Evolutionary conservation across 768 basidiomycete genomes (phyloP).

Genomic region (Lentinula sp.): DNA sequence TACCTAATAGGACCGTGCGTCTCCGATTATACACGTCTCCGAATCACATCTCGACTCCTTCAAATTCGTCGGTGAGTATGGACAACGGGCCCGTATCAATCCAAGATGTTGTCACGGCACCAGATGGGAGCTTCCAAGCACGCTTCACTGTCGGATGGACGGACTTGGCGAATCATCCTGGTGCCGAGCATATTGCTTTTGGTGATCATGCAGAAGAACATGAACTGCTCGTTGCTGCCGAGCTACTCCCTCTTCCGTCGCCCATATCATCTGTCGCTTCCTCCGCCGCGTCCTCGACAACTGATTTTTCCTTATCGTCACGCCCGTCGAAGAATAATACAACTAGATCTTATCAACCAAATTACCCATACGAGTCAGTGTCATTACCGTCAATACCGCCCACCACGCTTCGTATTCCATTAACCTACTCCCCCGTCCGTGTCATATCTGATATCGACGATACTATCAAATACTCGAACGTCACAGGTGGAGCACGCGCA

Average conservation of each 20-base stretch:
- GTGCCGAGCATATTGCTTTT: constrained; percentile 50
- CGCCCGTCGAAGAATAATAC: neutral
- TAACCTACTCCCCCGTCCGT: constrained; percentile 61
- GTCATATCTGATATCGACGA: constrained; percentile 95
- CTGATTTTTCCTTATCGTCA: neutral
- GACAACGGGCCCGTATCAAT: constrained; percentile 39
- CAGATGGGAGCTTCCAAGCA: constrained; percentile 71
- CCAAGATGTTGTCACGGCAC: constrained; percentile 47
- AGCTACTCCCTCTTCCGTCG: constrained; percentile 36
- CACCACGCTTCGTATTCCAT: constrained; percentile 31
- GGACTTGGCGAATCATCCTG: constrained; percentile 55
- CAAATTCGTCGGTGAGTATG: constrained; percentile 12
- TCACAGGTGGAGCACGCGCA: constrained; percentile 72
- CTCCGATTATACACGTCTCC: constrained; percentile 39
- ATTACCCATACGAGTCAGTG: neutral
- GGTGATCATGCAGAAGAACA: constrained; percentile 47
- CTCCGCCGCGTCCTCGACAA: constrained; percentile 4
- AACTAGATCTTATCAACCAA: neutral
- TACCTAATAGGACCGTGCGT: constrained; percentile 57
- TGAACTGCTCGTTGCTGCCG: constrained; percentile 48
- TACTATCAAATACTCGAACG: constrained; percentile 77
- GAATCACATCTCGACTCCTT: constrained; percentile 16
- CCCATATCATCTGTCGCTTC: constrained; percentile 12
- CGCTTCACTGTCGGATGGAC: constrained; percentile 66
- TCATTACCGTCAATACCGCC: neutral